These are phyloP conservation scores for Fusarium sp. DNA, from an alignment of 2,329 filamentous ascomycete species.

Conservation along the genomic window DNA sequence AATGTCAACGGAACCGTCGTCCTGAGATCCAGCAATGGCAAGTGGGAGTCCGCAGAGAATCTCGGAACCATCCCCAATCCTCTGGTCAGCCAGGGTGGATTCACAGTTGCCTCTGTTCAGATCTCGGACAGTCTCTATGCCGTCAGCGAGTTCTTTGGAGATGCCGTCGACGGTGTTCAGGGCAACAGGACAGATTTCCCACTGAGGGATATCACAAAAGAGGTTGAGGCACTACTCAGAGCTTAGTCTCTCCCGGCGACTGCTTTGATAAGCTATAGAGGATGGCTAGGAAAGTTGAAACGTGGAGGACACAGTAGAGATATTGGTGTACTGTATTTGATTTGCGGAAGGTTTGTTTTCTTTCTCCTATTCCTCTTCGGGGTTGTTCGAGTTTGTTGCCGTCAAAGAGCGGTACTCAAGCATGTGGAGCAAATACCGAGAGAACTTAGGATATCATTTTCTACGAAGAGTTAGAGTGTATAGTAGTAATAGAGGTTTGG, in stretches of 20 bases:
- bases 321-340: too few relatives aligned
- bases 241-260: neutral
- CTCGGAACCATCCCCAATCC: conserved; percentile 51
- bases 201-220: conserved; percentile 13
- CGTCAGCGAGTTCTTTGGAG: conserved; percentile 18
- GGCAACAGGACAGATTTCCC: conserved; percentile 19
- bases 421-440: too few relatives aligned
- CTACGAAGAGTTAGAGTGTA: too few relatives aligned
- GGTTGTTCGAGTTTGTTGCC: too few relatives aligned
- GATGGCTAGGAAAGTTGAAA: neutral
- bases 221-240: neutral
- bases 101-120: conserved; percentile 29
- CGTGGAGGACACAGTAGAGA: too few relatives aligned
- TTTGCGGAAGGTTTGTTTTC: too few relatives aligned
- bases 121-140: conserved; percentile 22
- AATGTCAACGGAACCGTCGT: conserved; percentile 53
- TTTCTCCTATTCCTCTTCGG: too few relatives aligned
- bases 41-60: conserved; percentile 55
- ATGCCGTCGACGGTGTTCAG: conserved; percentile 7
- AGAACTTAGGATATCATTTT: too few relatives aligned
- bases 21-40: conserved; percentile 52
- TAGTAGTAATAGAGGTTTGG: too few relatives aligned
- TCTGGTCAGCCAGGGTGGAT: conserved; percentile 21
- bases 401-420: too few relatives aligned
- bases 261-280: neutral